Evolutionary conservation across 805 yeast genomes (phyloP), one percentile per base, ranked within the genome.

Genomic region (Blastobotrys parvus): DNA sequence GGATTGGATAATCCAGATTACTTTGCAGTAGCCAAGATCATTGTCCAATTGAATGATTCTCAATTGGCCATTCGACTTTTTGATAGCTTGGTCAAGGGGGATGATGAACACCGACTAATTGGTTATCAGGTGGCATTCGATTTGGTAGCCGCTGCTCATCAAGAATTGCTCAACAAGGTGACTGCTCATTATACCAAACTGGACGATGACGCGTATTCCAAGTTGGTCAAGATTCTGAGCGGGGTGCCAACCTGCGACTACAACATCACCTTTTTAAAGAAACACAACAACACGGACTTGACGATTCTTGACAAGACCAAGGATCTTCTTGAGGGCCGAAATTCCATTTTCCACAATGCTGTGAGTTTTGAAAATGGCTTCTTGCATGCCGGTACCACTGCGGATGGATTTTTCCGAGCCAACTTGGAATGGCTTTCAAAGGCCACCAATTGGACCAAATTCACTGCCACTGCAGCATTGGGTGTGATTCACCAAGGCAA

Each of bases 391-490:
- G 98, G 97, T 45, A 92, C 98, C 11, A 86, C 97, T 6, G 94
- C 85, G 57, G 97, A 92, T 61, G 78, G 88, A 0, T 92, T 92
- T 58, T 83, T 90, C 65, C 75, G 95, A 61, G 75, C 82, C 35
- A 92, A 92, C 59, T 70, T 88, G 57, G 96, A 90, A 56, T 92
- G 97, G 97, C 71, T 92, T 52, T 94, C 94, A 35, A 86, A 88
- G 65, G 97, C 98, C n/a, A 81, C 90, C 38, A 88, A 90, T 64
- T 92, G 98, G 98, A 88, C 97, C 4, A 92, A 90, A 60, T 92
- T 92, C 62, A 80, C 95, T 0, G 97, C 97, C 2, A 90, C 97
- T 11, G 97, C 97, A 6, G 97, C 97, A 11, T 69, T 92, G 48
- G 98, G 98, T 60, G 97, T 90, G 23, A 89, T 92, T 53, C 97